Base-by-base conservation (phyloP, 1,284 basidiomycete species). In the Ceratobasidium sp. region DNA sequence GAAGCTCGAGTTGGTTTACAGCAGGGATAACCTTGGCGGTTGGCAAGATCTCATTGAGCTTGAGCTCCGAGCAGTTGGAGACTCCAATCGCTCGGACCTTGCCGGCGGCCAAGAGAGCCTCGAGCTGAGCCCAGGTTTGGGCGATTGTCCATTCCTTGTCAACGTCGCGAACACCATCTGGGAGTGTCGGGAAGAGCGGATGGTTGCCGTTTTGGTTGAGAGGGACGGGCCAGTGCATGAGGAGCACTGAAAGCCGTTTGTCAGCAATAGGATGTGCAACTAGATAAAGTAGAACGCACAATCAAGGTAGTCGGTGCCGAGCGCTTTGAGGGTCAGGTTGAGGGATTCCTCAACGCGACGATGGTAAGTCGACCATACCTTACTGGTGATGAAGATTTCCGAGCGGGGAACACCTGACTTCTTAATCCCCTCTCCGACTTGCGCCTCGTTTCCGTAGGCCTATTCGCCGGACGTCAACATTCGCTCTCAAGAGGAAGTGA, bases 51-150 rank as follows among this genome's bases (percentile, higher is more conserved):
- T 86, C 82, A 61, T 78, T 75, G 70, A 89, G 84, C 78, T 86
- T 84, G 81, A 85, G 83, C 80, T 88, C 85, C 79, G 88, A 90
- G 83, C 87, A 88, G 87, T 91, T 91, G 78, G 88, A 89, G 48
- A 96, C 87, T 54, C 95, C 95, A 80, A 96, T 96, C 68, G 95
- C 94, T 84, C 90, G 90, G 66, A 93, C 88, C 84, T 96, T 94
- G 46, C 93, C 93, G 40, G 79, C 26, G 26, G 52, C 48, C 17
- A 52, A 84, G 57, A 95, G 80, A 15, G 86, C 90, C 84, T 96
- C 95, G 91, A 96, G 93, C 83, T 93, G 91, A 80, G 88, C 90
- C 95, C 95, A 96, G 5, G 95, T 96, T 77, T 94, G 88, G 75
- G 84, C 86, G 79, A 94, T 83, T 57, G 90, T 87, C 90, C 93